phyloP scores from a whole-genome alignment of 176 grass and related monocot species.

The Tillandsia leiboldiana region DNA sequence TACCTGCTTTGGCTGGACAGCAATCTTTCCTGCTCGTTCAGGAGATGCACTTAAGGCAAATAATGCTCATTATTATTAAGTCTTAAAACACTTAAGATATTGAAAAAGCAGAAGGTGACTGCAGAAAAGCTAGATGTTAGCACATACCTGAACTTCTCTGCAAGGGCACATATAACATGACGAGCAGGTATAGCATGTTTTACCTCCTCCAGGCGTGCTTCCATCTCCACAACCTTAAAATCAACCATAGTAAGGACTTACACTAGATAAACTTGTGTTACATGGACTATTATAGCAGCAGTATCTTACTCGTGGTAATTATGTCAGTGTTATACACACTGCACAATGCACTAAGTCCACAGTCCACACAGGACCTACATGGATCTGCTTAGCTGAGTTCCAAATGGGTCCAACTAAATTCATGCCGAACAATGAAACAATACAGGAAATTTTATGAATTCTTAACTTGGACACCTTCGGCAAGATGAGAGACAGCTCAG shows the following conservation, averaged over 20 bases:
- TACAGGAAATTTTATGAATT: no score
- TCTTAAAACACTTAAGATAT: constrained; percentile 1
- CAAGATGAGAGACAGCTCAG: no score
- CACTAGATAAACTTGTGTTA: neutral
- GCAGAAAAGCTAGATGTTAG: constrained; percentile 3
- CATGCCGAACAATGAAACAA: no score
- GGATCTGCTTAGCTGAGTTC: neutral
- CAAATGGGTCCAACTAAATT: neutral
- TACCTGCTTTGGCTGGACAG: constrained; percentile 86
- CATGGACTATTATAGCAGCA: no score
- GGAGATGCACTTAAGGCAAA: constrained; percentile 39
- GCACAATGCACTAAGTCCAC: neutral
- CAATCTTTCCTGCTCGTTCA: constrained; percentile 54
- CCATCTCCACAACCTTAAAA: constrained; percentile 70
- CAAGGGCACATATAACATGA: constrained; percentile 46
- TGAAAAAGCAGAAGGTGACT: neutral
- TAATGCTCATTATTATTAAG: constrained; percentile 13
- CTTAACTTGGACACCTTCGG: no score
- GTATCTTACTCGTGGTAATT: neutral
- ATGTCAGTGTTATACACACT: neutral
- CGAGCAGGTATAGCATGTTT: constrained; percentile 66
- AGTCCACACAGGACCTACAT: neutral
- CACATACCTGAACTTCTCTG: constrained; percentile 70
- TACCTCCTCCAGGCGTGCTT: constrained; percentile 60
- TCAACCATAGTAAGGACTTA: neutral